Base-by-base conservation (phyloP, 371 early-diverging fungal genomes). In the Syncephalastrum contaminatum region DNA sequence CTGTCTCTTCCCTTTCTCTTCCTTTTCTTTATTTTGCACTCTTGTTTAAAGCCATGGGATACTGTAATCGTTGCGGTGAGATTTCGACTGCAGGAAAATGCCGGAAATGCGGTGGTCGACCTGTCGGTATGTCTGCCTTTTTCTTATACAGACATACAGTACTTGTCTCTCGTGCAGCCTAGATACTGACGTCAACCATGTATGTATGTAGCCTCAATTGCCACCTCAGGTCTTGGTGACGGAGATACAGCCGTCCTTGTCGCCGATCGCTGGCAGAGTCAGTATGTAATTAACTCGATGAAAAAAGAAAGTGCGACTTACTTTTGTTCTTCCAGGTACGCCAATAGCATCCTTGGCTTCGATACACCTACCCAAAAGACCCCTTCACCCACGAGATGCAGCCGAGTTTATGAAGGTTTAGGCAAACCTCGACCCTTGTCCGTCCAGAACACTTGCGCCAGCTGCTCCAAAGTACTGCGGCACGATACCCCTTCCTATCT, bases 21-120 rank as follows among this genome's bases (percentile, higher is more conserved):
- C 46, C 43, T 53, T 44, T 42, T 56, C 40, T 41, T 55, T 58
- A 24, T 20, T 24, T 47, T 56, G 20, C 27, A 43, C 42, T 43
- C 44, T 30, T 30, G 54, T 48, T 43, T 4, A 51, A 43, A n/a
- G 63, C 10, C 14, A 84, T 84, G 84, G 75, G 81, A 19, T 84
- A 77, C 59, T 84, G 84, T 63, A 75, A 75, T 60, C 81, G 80
- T 24, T 84, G 84, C 56, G 84, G 84, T 41, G 81, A 84, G 45
- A 76, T 84, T 43, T 64, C 73, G 20, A 45, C 66, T 24, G 68
- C 62, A 19, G 73, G 77, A 57, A 84, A 80, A 63, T 84, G 84
- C 53, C 56, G 72, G 39, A 75, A 74, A 66, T 84, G 84, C 58
- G 82, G 84, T 43, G 84, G 84, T 25, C 66, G 77, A 36, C 66